These are phyloP conservation scores for Leccinum uliginosum DNA, from an alignment of 768 basidiomycete species.

Conservation along the genomic window DNA sequence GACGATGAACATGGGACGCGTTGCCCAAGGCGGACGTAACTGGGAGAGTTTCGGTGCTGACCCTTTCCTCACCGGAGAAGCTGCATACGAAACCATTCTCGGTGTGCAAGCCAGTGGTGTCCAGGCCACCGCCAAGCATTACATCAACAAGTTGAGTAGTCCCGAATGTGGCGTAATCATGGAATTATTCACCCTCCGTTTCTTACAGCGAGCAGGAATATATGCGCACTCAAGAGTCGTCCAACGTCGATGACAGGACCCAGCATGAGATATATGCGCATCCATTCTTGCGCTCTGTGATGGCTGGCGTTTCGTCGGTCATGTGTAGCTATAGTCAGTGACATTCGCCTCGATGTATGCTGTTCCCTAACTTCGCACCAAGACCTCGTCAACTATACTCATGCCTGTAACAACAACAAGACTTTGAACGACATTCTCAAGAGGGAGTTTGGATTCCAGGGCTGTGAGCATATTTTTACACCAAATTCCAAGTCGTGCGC, in stretches of 20 bases:
- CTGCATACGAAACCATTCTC: conserved; percentile 70
- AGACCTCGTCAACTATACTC: conserved; percentile 57
- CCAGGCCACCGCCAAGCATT: conserved; percentile 85
- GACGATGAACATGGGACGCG: conserved; percentile 85
- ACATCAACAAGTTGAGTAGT: conserved; percentile 58
- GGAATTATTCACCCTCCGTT: not conserved
- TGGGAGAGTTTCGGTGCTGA: conserved; percentile 97
- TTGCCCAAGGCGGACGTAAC: conserved; percentile 78
- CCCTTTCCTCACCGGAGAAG: conserved; percentile 78
- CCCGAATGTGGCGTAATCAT: not conserved
- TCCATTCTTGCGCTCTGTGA: conserved; percentile 56
- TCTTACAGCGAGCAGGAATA: conserved; percentile 34
- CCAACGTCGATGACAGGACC: conserved; percentile 39
- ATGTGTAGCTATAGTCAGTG: conserved; percentile 58
- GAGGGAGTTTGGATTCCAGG: conserved; percentile 62
- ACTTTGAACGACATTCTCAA: conserved; percentile 60
- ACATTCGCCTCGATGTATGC: not conserved
- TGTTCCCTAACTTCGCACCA: conserved; percentile 1
- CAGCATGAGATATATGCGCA: conserved; percentile 56
- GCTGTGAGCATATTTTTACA: conserved; percentile 36
- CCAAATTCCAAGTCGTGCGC: not conserved
- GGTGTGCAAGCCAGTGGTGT: conserved; percentile 82
- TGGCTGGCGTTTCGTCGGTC: conserved; percentile 60
- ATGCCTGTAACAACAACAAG: conserved; percentile 61
- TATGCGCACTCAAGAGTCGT: conserved; percentile 30